Conservation (phyloP, 1,284 basidiomycete genomes). For the Omphalotus olearius region DNA sequence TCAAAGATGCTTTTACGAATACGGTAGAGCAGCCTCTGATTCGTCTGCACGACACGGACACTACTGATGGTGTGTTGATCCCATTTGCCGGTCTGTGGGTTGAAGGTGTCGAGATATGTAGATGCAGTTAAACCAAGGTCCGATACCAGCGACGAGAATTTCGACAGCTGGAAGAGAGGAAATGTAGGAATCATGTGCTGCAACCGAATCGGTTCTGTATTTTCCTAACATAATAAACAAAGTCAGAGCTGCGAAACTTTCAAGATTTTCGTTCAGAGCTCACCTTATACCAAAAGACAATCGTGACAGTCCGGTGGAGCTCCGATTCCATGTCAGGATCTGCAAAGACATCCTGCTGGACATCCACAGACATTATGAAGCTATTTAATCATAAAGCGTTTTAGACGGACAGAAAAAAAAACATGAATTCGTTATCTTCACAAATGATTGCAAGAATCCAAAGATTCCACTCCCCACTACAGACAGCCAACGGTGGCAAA, state of each 20-base stretch:
- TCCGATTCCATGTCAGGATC: constrained; percentile 22
- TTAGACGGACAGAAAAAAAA: background rate
- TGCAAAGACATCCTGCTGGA: background rate
- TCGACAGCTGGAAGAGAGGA: constrained; percentile 57
- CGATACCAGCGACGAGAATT: constrained; percentile 43
- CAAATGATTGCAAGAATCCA: background rate
- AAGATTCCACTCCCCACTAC: background rate
- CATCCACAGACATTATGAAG: background rate
- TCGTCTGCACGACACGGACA: constrained; percentile 19
- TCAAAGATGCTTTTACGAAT: constrained; percentile 53
- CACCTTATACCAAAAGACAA: constrained; percentile 68
- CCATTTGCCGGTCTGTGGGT: constrained; percentile 51
- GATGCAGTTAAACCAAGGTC: constrained; percentile 45
- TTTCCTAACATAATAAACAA: constrained; percentile 32
- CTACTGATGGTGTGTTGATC: constrained; percentile 24
- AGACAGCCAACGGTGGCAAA: too few species aligned
- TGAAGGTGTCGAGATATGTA: constrained; percentile 60
- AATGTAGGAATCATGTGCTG: constrained; percentile 57
- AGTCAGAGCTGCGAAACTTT: constrained; percentile 11
- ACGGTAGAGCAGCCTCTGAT: constrained; percentile 49
- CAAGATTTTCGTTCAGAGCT: constrained; percentile 14
- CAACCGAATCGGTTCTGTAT: constrained; percentile 55
- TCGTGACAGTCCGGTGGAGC: constrained; percentile 47
- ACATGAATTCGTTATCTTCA: background rate
- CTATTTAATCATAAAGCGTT: too few species aligned